Percentiles rank a stretch among this genome's conserved stretches.
These are phyloP conservation scores for Clonostachys byssicola DNA, from an alignment of 2,329 filamentous ascomycete genomes.

Conservation along the genomic window DNA sequence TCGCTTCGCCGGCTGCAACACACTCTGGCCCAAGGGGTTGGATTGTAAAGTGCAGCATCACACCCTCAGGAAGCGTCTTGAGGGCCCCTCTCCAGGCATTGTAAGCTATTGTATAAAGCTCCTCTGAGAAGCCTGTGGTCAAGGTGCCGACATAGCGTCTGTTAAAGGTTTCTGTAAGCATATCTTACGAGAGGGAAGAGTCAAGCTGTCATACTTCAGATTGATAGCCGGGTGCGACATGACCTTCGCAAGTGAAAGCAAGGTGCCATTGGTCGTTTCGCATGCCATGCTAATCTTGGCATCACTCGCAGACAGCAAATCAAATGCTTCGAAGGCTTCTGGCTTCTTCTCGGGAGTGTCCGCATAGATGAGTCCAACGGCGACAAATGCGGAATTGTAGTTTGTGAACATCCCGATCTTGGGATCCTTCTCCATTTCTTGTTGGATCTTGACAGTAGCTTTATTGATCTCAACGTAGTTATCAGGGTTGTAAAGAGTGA, in stretches of 20 bases:
- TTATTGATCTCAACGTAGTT: not conserved
- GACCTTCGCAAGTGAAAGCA: not conserved
- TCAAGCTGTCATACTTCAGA: not conserved
- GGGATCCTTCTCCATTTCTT: slow-evolving; percentile 1
- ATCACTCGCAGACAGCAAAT: not conserved
- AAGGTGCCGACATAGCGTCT: not conserved
- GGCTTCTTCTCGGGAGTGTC: not conserved
- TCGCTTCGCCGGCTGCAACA: not conserved
- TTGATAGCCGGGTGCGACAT: not conserved
- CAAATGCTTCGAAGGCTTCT: not conserved
- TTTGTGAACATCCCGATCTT: slow-evolving; percentile 1
- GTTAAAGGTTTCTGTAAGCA: not conserved
- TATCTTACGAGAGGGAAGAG: not conserved
- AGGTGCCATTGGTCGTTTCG: not conserved
- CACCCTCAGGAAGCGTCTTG: not conserved
- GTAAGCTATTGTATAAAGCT: not conserved
- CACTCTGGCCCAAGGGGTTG: not conserved
- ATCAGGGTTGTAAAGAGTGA: not conserved
- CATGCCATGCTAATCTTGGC: not conserved
- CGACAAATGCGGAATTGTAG: not conserved
- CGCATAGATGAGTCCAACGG: not conserved
- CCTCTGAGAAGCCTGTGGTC: not conserved
- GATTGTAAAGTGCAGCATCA: not conserved
- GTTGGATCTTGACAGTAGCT: slow-evolving; percentile 1
- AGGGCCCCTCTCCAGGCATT: not conserved